phyloP scores from a whole-genome alignment of 73 alveolate species.

The Paramecium bursaria region DNA sequence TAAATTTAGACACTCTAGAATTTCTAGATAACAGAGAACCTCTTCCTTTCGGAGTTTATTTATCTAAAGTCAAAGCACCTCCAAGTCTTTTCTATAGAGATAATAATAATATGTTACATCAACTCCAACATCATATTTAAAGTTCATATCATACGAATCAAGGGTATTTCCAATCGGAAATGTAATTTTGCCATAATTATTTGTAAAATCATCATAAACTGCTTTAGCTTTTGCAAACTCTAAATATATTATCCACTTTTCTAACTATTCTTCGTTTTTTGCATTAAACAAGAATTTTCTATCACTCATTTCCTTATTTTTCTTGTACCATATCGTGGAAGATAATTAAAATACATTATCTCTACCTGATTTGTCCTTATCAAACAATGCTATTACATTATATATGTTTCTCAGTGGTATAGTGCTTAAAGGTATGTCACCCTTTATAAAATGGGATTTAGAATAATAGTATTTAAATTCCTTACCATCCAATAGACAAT shows the following conservation, averaged over 20 bases:
- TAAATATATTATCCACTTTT: conserved; percentile 64
- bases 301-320: conserved; percentile 50
- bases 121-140: conserved; percentile 13
- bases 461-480: conserved; percentile 45
- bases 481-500: conserved; percentile 58
- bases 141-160: conserved; percentile 28
- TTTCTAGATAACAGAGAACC: conserved; percentile 28
- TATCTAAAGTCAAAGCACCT: background rate
- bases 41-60: conserved; percentile 1
- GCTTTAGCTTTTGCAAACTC: conserved; percentile 71
- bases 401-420: conserved; percentile 28
- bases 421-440: conserved; percentile 28
- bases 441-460: background rate
- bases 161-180: conserved; percentile 29
- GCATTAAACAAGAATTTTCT: conserved; percentile 53
- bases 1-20: conserved; percentile 40
- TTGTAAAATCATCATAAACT: conserved; percentile 64
- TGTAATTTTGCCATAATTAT: conserved; percentile 65
- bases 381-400: conserved; percentile 12
- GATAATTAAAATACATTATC: conserved; percentile 37
- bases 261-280: conserved; percentile 49
- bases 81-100: background rate
- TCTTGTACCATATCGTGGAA: conserved; percentile 64
- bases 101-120: background rate
- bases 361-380: background rate